Evolutionary conservation across 176 grass and related monocot genomes (phyloP), one percentile per base, ranked within the genome.

Genomic region (Areca catechu): DNA sequence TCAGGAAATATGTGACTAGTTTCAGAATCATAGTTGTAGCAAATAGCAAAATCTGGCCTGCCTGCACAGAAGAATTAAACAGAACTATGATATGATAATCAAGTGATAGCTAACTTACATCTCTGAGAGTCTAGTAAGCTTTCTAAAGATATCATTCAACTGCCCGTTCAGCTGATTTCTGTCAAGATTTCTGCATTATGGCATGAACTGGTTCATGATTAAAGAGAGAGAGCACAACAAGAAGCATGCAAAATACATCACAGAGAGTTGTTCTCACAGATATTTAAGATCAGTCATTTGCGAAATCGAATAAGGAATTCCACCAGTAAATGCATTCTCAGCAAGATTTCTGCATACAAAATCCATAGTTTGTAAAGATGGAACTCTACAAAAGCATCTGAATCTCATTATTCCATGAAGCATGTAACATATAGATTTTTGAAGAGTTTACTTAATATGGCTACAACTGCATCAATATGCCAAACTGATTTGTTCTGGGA

Each of bases 81-180:
- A 43, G 5, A 43, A 43, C 22, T 55, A 55, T 55, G 18, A 10
- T 14, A 55, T 10, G 19, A 55, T 55, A 19, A 19, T 19, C 21
- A 55, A 55, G 7, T 34, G 1, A 22, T 49, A 76, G 54, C 58
- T 63, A 67, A 81, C 82, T 90, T 85, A 98, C 87, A 98, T 16
- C 48, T 56, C 58, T 34, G 87, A 83, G 51, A 98, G 84, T 48
- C 82, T 98, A 54, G 76, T 25, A 64, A 98, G 70, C 61, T 83
- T 68, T 30, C 62, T 71, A 59, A 98, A 98, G 87, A 92, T 85
- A 76, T 98, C 93, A 37, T 78, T 88, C 62, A 98, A 69, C 79
- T 92, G 93, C 51, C 87, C 87, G 20, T 49, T 85, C 54, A 98
- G 65, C 55, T 78, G 78, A 79, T 98, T 98, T 14, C 74, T 75